These are phyloP conservation scores for Lipomyces yarrowii DNA, from an alignment of 1,139 yeast genomes.

Conservation along the genomic window DNA sequence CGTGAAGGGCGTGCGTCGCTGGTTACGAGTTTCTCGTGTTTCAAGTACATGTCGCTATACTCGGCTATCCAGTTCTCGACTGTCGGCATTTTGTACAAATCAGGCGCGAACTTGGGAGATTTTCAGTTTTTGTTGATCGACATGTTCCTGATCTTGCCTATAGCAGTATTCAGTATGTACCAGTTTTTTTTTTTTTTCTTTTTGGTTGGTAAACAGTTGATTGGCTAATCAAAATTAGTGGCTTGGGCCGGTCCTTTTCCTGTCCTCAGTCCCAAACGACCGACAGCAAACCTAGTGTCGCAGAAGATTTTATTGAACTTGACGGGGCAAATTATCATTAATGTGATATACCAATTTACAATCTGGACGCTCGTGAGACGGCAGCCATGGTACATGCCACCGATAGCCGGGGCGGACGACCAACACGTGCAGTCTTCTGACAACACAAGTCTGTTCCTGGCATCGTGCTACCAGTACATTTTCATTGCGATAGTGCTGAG, in stretches of 20 bases:
- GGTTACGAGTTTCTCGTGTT: constrained; percentile 93
- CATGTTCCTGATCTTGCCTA: constrained; percentile 82
- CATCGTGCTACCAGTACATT: constrained; percentile 87
- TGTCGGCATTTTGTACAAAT: constrained; percentile 78
- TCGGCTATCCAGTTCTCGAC: constrained; percentile 94
- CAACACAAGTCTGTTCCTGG: constrained; percentile 79
- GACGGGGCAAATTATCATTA: constrained; percentile 65
- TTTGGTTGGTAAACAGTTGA: neutral
- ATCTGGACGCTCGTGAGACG: constrained; percentile 65
- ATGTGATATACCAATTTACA: constrained; percentile 64
- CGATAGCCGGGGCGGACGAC: constrained; percentile 73
- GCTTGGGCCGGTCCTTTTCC: constrained; percentile 90
- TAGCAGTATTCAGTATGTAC: constrained; percentile 68
- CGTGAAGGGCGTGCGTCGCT: constrained; percentile 93
- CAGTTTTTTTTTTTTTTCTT: too few relatives aligned
- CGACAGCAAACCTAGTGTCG: constrained; percentile 91
- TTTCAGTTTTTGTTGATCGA: constrained; percentile 96
- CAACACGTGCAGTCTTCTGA: constrained; percentile 86
- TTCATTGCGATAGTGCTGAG: constrained; percentile 79
- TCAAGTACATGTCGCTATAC: constrained; percentile 95
- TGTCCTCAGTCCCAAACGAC: constrained; percentile 67
- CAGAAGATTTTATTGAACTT: constrained; percentile 83
- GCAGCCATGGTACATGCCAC: constrained; percentile 72
- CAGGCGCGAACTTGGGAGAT: constrained; percentile 95
- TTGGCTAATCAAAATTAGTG: constrained; percentile 46